Evolutionary conservation across 2,329 filamentous ascomycete genomes (phyloP).

Genomic region (Diaporthe sp.): DNA sequence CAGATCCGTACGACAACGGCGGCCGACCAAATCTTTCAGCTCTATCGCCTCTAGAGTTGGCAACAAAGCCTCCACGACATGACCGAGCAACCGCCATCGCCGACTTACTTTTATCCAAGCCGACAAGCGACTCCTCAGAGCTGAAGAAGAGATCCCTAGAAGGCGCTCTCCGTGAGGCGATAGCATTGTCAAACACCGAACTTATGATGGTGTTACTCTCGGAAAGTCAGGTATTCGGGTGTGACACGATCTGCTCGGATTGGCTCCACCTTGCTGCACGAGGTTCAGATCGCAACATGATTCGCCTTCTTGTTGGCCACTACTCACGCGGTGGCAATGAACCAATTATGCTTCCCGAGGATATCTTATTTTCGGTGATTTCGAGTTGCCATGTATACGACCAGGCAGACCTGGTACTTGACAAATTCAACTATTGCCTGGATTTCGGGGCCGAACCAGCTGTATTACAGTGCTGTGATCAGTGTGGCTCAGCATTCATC

Average conservation of each 20-base stretch:
- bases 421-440: background rate
- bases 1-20: background rate
- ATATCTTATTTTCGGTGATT: background rate
- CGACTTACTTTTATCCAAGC: background rate
- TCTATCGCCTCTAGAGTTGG: background rate
- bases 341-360: background rate
- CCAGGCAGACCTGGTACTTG: background rate
- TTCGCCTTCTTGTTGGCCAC: background rate
- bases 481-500: rapidly evolving
- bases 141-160: rapidly evolving
- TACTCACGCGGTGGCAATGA: background rate
- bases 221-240: background rate
- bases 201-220: background rate
- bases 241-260: background rate
- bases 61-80: rapidly evolving
- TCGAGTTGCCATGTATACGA: rapidly evolving
- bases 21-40: rapidly evolving
- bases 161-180: background rate
- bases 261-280: background rate
- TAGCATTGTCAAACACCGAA: background rate
- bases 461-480: background rate
- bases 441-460: background rate
- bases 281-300: background rate
- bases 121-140: background rate
- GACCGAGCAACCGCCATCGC: background rate